Percentiles rank a stretch among this genome's conserved stretches.
These are phyloP conservation scores for Sedum album DNA, from an alignment of 164 flowering plant genomes.

Conservation along the genomic window DNA sequence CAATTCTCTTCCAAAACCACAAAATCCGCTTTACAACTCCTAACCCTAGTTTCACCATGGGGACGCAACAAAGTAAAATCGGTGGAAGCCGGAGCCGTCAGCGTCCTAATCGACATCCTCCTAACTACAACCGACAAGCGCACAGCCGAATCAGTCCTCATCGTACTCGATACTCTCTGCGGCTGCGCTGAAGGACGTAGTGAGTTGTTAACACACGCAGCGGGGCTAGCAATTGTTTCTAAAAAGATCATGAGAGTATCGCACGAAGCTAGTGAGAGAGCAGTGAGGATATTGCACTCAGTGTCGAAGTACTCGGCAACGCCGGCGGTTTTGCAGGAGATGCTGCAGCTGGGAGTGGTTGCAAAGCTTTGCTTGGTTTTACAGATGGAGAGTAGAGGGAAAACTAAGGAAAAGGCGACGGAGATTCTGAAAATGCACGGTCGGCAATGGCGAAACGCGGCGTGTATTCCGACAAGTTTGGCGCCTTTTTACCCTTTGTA, in stretches of 20 bases:
- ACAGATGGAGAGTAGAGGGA: constrained; percentile 35
- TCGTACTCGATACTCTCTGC: constrained; percentile 41
- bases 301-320: constrained; percentile 41
- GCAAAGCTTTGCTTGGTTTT: constrained; percentile 50
- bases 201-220: constrained; percentile 47
- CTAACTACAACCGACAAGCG: constrained; percentile 34
- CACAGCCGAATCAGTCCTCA: constrained; percentile 35
- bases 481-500: constrained; percentile 24
- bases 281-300: constrained; percentile 42
- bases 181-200: constrained; percentile 69
- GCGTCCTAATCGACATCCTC: constrained; percentile 41
- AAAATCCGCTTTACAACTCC: constrained; percentile 34
- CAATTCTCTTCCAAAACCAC: constrained; percentile 40
- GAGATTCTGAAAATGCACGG: constrained; percentile 47
- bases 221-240: constrained; percentile 56
- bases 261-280: constrained; percentile 49
- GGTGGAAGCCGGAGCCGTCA: constrained; percentile 54
- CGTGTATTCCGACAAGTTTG: constrained; percentile 32
- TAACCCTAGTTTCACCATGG: constrained; percentile 33
- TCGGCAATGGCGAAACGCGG: constrained; percentile 40
- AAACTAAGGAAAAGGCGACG: constrained; percentile 37
- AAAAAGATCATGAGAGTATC: constrained; percentile 74
- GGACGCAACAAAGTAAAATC: constrained; percentile 56
- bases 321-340: constrained; percentile 37
- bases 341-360: constrained; percentile 67